Conservation (phyloP, 129 eudicot species). For the Erigeron canadensis region DNA sequence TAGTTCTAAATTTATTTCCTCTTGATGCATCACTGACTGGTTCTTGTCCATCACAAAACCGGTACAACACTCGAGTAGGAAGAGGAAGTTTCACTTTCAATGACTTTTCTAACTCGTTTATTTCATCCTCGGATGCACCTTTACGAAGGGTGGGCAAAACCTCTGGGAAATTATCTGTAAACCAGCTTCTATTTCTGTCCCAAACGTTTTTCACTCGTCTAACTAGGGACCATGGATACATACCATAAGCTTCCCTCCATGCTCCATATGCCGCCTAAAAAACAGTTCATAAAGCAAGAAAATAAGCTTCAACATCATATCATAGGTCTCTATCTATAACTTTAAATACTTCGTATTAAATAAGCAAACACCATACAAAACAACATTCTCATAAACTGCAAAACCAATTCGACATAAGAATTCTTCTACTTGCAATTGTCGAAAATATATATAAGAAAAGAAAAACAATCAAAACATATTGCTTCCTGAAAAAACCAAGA, state of each 20-base stretch:
- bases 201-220: slow-evolving; percentile 59
- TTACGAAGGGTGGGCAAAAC: slow-evolving; percentile 55
- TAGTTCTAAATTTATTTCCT: slow-evolving; percentile 19
- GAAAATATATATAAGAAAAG: no score
- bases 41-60: slow-evolving; percentile 86
- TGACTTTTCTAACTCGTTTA: slow-evolving; percentile 49
- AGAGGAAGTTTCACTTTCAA: slow-evolving; percentile 68
- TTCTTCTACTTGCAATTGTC: neutral
- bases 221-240: slow-evolving; percentile 86
- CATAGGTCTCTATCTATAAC: slow-evolving; percentile 3
- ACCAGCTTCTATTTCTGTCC: slow-evolving; percentile 61
- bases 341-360: slow-evolving; percentile 9
- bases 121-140: slow-evolving; percentile 79
- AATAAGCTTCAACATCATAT: slow-evolving; percentile 9
- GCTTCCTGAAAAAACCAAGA: no score
- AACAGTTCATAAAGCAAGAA: slow-evolving; percentile 1
- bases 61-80: slow-evolving; percentile 73
- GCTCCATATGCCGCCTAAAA: slow-evolving; percentile 61
- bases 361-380: neutral
- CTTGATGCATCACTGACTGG: slow-evolving; percentile 16
- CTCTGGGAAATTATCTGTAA: slow-evolving; percentile 59
- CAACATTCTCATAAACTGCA: neutral
- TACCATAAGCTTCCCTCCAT: slow-evolving; percentile 68
- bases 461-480: no score
- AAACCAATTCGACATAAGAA: neutral